phyloP scores from a whole-genome alignment of 805 yeast species.

The Ogataea saltuana region DNA sequence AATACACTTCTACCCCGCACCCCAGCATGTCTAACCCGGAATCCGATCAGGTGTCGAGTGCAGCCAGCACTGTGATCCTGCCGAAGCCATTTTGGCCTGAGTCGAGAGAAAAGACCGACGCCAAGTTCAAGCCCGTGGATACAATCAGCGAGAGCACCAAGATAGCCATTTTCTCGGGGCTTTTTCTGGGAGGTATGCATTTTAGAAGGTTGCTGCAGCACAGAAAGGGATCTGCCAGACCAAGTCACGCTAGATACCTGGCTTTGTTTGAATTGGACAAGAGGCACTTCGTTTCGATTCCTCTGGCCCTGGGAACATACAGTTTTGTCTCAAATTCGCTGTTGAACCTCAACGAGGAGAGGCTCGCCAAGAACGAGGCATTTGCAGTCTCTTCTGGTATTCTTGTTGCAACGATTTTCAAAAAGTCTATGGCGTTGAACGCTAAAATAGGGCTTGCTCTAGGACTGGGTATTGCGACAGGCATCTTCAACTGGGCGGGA shows the following conservation, averaged over 20 bases:
- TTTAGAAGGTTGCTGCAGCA: constrained; percentile 38
- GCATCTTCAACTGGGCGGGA: constrained; percentile 56
- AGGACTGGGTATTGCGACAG: constrained; percentile 46
- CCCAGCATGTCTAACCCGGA: constrained; percentile 3
- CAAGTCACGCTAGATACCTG: constrained; percentile 38
- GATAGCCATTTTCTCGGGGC: constrained; percentile 31
- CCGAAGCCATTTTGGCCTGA: constrained; percentile 35
- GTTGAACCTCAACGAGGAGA: constrained; percentile 34
- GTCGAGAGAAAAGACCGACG: constrained; percentile 14
- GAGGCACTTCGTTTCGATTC: constrained; percentile 36
- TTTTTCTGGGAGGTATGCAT: constrained; percentile 39
- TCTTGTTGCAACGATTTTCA: constrained; percentile 26
- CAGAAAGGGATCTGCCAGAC: constrained; percentile 40
- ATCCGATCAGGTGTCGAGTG: neutral
- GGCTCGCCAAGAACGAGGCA: constrained; percentile 31
- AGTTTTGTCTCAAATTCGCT: constrained; percentile 35
- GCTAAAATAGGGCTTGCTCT: constrained; percentile 49
- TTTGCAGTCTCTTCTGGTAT: constrained; percentile 27
- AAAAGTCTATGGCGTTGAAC: constrained; percentile 31
- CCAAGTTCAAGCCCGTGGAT: constrained; percentile 31
- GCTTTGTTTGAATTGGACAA: constrained; percentile 32
- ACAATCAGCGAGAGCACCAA: constrained; percentile 34
- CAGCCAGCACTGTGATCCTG: constrained; percentile 7
- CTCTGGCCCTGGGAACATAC: constrained; percentile 36
- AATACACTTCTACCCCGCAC: neutral